Base-by-base conservation (phyloP, 352 stramenopile species). In the Phytopythium aichiense region DNA sequence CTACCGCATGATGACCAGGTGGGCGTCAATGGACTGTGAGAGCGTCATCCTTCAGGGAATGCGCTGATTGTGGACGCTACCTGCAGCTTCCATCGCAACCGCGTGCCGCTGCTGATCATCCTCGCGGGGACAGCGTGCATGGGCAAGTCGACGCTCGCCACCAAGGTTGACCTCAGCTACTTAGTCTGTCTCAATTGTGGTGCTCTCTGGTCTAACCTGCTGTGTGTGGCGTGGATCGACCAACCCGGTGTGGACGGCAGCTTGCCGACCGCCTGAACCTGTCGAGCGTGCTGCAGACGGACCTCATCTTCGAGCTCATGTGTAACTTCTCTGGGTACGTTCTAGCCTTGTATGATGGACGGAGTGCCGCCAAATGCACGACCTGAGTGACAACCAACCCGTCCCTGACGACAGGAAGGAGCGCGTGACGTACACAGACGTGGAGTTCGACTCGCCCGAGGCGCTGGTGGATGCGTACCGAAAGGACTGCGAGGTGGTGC, bases 251-350 rank as follows among this genome's bases (percentile, higher is more conserved):
- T 12, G 8, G 38, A 33, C 18, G 42, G 7, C 63, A 95, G 84
- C 71, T 95, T 56, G 87, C 87, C 0, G 87, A 95, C 50, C 87
- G 87, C 0, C 74, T 95, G 20, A 95, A 95, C 60, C 67, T 95
- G 12, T 95, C 87, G 35, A 95, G 87, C 31, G 84, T 95, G 7
- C 71, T 95, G 22, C 87, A 95, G 60, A 93, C 84, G 0, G 87
- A 95, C 54, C 76, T 95, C 45, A 95, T 93, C 59, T 93, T 93
- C 64, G 87, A 94, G 68, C 77, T 95, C 51, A 95, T 95, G 87
- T 95, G 87, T 69, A 95, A 95, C 52, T 95, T 95, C 60, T 95
- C 87, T 2, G 87, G 84, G 87, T 95, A 60, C 18, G 71, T 37
- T 8, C 30, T 35, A 22, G 16, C 0, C 38, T 51, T 58, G 48